Percentiles rank a stretch among this genome's conserved stretches.
Evolutionary conservation across 768 basidiomycete species (phyloP).

Genomic region (Psilocybe cyanescens): DNA sequence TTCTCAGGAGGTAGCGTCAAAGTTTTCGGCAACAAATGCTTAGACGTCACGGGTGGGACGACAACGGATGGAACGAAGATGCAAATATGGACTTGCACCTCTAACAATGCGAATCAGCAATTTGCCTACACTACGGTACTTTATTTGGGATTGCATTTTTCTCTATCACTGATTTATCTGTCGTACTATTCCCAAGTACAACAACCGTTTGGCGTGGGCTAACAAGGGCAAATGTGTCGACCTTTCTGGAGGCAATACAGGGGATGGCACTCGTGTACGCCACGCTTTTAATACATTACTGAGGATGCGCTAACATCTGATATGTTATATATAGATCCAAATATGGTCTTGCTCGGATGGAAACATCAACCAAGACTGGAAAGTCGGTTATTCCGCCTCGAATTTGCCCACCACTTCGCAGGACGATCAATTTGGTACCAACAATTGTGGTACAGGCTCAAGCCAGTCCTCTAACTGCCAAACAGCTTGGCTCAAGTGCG

Average conservation of each 20-base stretch:
- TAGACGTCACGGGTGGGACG: slow-evolving; percentile 48
- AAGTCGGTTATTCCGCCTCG: slow-evolving; percentile 47
- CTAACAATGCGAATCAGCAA: slow-evolving; percentile 46
- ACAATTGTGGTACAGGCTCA: slow-evolving; percentile 65
- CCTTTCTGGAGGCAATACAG: slow-evolving; percentile 41
- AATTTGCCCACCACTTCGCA: slow-evolving; percentile 53
- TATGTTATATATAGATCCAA: slow-evolving; percentile 39
- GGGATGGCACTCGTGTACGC: slow-evolving; percentile 46
- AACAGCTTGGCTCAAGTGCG: slow-evolving; percentile 66
- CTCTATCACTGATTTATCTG: background rate
- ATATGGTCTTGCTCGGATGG: slow-evolving; percentile 45
- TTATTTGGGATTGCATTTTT: background rate
- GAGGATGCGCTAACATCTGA: too few species aligned
- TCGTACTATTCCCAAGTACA: slow-evolving; percentile 21
- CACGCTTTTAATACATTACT: background rate
- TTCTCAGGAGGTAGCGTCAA: slow-evolving; percentile 46
- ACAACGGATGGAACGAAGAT: slow-evolving; percentile 48
- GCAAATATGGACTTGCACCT: slow-evolving; percentile 53
- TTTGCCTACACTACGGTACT: slow-evolving; percentile 47
- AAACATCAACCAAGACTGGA: slow-evolving; percentile 58
- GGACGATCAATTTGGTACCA: slow-evolving; percentile 65
- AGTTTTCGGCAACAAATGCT: slow-evolving; percentile 51
- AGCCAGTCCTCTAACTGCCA: slow-evolving; percentile 69
- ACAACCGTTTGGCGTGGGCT: slow-evolving; percentile 49
- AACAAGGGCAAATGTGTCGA: slow-evolving; percentile 55